A percentile compares a stretch with the other conserved stretches of the same genome.
Conservation (phyloP, 495 filamentous ascomycete species). For the Achaetomiella virescens region DNA sequence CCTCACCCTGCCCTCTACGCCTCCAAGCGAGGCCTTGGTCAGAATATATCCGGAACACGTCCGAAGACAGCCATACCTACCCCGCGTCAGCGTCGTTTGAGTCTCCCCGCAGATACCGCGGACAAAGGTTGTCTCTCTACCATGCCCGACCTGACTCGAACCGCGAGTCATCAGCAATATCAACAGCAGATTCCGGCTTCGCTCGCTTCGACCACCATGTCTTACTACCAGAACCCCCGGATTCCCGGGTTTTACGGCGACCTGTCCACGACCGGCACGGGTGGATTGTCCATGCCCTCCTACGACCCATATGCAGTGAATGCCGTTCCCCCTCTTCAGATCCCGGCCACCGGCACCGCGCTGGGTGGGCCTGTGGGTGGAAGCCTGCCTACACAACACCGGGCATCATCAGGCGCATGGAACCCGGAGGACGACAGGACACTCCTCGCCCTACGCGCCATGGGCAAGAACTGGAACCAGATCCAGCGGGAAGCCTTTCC, state of each 20-base stretch:
- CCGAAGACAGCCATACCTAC: constrained; percentile 11
- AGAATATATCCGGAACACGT: constrained; percentile 10
- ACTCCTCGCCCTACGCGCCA: constrained; percentile 54
- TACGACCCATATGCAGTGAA: constrained; percentile 38
- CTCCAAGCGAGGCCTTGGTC: constrained; percentile 12
- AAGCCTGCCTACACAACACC: constrained; percentile 35
- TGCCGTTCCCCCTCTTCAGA: constrained; percentile 31
- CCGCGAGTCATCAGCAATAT: constrained; percentile 30
- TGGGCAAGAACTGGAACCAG: constrained; percentile 64
- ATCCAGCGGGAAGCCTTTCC: constrained; percentile 65
- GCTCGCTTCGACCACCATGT: constrained; percentile 19
- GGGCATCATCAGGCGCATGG: constrained; percentile 55
- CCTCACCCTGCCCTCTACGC: not conserved
- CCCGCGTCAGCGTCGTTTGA: not conserved
- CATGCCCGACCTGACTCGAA: constrained; percentile 31
- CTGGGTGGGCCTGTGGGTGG: constrained; percentile 31
- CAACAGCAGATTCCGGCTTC: constrained; percentile 22
- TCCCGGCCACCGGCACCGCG: constrained; percentile 20
- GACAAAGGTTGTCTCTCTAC: constrained; percentile 8
- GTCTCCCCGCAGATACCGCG: not conserved
- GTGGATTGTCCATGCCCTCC: constrained; percentile 22
- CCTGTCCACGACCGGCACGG: constrained; percentile 20
- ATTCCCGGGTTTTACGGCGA: constrained; percentile 26
- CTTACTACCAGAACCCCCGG: constrained; percentile 27
- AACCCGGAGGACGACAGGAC: constrained; percentile 56